Evolutionary conservation across 768 basidiomycete genomes (phyloP).

Genomic region (Podaxis sp.): DNA sequence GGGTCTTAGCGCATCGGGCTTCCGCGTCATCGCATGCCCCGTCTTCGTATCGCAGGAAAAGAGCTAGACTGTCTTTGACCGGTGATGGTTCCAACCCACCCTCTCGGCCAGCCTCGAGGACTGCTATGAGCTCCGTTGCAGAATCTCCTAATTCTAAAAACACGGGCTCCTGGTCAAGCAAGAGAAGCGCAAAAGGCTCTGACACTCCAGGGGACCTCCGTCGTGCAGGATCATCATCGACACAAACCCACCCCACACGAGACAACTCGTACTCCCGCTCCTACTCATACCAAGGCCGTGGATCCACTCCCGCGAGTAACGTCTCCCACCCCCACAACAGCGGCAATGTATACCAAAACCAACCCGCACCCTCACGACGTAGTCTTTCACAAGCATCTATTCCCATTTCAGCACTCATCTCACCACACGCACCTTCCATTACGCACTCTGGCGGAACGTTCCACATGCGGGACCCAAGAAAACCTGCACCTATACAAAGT

Average conservation of each 20-base stretch:
- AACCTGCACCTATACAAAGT: slow-evolving; percentile 53
- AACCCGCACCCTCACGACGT: slow-evolving; percentile 42
- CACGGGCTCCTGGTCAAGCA: slow-evolving; percentile 48
- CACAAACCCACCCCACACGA: slow-evolving; percentile 23
- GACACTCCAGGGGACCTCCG: slow-evolving; percentile 19
- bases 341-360: slow-evolving; percentile 15
- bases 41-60: slow-evolving; percentile 69
- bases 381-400: slow-evolving; percentile 75
- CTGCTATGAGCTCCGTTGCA: slow-evolving; percentile 9
- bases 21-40: slow-evolving; percentile 60
- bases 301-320: too few relatives aligned
- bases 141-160: slow-evolving; percentile 36
- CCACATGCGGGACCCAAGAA: slow-evolving; percentile 81
- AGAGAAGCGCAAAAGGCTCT: slow-evolving; percentile 28
- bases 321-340: not conserved
- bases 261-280: slow-evolving; percentile 23
- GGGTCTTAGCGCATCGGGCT: slow-evolving; percentile 48
- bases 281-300: slow-evolving; percentile 6
- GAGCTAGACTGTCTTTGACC: slow-evolving; percentile 55
- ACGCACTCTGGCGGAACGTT: slow-evolving; percentile 51
- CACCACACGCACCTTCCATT: slow-evolving; percentile 77
- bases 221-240: slow-evolving; percentile 22
- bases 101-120: slow-evolving; percentile 24
- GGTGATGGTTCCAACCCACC: slow-evolving; percentile 39
- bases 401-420: slow-evolving; percentile 74